Evolutionary conservation across 805 yeast species (phyloP).

Genomic region (Candida corydali): DNA sequence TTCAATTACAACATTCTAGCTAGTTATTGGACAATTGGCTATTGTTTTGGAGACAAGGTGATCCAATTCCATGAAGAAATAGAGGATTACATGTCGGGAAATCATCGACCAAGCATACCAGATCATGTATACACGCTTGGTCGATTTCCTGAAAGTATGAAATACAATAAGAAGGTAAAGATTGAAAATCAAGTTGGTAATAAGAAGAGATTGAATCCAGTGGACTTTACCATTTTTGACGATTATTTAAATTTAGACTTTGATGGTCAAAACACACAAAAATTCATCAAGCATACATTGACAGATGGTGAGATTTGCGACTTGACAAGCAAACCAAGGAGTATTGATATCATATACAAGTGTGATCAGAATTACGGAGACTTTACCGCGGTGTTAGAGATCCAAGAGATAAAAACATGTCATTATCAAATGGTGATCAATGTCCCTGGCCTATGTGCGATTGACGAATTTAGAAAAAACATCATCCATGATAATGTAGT

Average conservation of each 20-base stretch:
- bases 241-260: conserved; percentile 15
- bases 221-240: conserved; percentile 25
- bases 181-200: conserved; percentile 21
- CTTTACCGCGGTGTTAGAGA: conserved; percentile 27
- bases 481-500: conserved; percentile 19
- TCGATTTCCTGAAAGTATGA: conserved; percentile 24
- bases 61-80: conserved; percentile 44
- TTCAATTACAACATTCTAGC: conserved; percentile 22
- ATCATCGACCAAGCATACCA: conserved; percentile 30
- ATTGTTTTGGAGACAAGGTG: conserved; percentile 46
- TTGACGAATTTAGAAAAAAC: conserved; percentile 29
- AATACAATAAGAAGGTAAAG: conserved; percentile 8
- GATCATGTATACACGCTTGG: conserved; percentile 33
- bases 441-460: conserved; percentile 47
- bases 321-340: conserved; percentile 48
- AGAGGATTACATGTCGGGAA: conserved; percentile 18
- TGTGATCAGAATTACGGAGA: conserved; percentile 40
- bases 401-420: conserved; percentile 55
- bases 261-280: conserved; percentile 16
- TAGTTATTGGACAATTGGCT: conserved; percentile 54
- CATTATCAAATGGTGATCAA: conserved; percentile 49
- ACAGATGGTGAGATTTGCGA: conserved; percentile 56
- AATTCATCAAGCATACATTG: conserved; percentile 34
- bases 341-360: conserved; percentile 50
- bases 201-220: conserved; percentile 12